A percentile compares a stretch with the other conserved stretches of the same genome.
These are phyloP conservation scores for Aspergillus novofumigatus DNA, from an alignment of 2,329 filamentous ascomycete genomes.

Conservation along the genomic window DNA sequence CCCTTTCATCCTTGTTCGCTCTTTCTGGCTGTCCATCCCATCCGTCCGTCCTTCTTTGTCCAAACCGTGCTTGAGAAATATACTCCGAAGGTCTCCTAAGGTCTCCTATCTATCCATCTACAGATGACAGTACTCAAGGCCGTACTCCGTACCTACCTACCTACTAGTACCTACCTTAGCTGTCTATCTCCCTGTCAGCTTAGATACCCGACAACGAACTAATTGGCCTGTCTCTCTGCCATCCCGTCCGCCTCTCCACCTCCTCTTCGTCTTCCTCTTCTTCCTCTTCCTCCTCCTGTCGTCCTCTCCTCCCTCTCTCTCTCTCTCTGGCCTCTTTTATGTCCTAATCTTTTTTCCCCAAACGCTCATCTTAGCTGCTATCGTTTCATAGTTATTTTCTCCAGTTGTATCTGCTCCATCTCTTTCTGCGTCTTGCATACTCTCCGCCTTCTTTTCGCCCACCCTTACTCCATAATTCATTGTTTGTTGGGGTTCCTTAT, in stretches of 20 bases:
- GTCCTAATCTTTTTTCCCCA: slow-evolving; percentile 6
- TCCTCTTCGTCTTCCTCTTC: not conserved
- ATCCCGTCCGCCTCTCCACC: slow-evolving; percentile 2
- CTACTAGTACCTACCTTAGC: not conserved
- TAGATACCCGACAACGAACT: not conserved
- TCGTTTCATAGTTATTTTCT: slow-evolving; percentile 54
- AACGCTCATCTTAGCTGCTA: slow-evolving; percentile 1
- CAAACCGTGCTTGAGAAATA: not conserved
- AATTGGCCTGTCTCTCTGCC: not conserved
- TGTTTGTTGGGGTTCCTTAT: slow-evolving; percentile 5
- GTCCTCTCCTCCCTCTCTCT: slow-evolving; percentile 9
- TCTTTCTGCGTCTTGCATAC: slow-evolving; percentile 18
- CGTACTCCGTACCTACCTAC: not conserved
- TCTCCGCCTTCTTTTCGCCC: slow-evolving; percentile 4
- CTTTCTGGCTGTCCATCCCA: not conserved
- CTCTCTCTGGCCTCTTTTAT: slow-evolving; percentile 5
- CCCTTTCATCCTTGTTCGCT: not conserved
- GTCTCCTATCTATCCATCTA: not conserved
- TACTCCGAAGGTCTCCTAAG: not conserved
- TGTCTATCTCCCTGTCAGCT: not conserved
- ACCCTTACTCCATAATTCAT: not conserved
- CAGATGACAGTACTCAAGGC: not conserved
- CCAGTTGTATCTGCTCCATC: slow-evolving; percentile 49
- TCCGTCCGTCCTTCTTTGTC: not conserved
- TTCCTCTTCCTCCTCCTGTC: not conserved